Evolutionary conservation across 495 filamentous ascomycete genomes (phyloP).

Genomic region (Aspergillus heteromorphus): DNA sequence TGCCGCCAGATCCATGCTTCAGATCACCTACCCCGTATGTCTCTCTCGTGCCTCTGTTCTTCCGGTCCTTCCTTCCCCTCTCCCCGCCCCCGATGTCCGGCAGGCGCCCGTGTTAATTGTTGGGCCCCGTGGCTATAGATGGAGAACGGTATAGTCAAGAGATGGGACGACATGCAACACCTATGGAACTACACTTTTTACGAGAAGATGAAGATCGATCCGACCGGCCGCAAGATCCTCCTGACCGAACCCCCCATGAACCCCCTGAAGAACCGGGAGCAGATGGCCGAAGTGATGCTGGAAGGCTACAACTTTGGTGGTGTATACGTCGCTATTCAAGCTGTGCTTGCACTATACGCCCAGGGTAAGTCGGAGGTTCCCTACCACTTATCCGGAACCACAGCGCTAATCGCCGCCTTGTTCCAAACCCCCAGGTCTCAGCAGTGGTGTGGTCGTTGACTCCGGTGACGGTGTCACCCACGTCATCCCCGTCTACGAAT

Average conservation of each 20-base stretch:
- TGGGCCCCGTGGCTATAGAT: slow-evolving; percentile 51
- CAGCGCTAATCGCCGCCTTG: not conserved
- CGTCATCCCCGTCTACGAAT: slow-evolving; percentile 97
- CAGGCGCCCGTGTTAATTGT: slow-evolving; percentile 26
- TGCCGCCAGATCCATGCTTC: slow-evolving; percentile 89
- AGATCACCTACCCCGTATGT: slow-evolving; percentile 88
- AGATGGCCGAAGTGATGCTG: slow-evolving; percentile 99
- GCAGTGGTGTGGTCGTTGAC: slow-evolving; percentile 94
- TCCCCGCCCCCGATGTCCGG: slow-evolving; percentile 19
- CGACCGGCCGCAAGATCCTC: slow-evolving; percentile 91
- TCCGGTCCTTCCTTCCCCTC: slow-evolving; percentile 11
- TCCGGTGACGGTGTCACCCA: slow-evolving; percentile 98
- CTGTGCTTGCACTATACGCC: slow-evolving; percentile 93
- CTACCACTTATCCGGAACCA: not conserved
- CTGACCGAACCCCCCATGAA: slow-evolving; percentile 98
- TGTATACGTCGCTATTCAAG: slow-evolving; percentile 98
- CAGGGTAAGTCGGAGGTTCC: slow-evolving; percentile 58
- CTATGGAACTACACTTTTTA: slow-evolving; percentile 98
- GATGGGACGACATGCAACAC: slow-evolving; percentile 99
- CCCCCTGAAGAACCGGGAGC: slow-evolving; percentile 87
- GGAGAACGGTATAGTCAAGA: slow-evolving; percentile 99
- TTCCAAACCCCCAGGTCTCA: slow-evolving; percentile 56
- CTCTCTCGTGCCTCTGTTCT: slow-evolving; percentile 1
- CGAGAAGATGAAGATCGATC: slow-evolving; percentile 92
- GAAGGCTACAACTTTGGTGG: slow-evolving; percentile 94